Conservation (phyloP, 1,284 basidiomycete species). For the Leccinum griseonigrum region DNA sequence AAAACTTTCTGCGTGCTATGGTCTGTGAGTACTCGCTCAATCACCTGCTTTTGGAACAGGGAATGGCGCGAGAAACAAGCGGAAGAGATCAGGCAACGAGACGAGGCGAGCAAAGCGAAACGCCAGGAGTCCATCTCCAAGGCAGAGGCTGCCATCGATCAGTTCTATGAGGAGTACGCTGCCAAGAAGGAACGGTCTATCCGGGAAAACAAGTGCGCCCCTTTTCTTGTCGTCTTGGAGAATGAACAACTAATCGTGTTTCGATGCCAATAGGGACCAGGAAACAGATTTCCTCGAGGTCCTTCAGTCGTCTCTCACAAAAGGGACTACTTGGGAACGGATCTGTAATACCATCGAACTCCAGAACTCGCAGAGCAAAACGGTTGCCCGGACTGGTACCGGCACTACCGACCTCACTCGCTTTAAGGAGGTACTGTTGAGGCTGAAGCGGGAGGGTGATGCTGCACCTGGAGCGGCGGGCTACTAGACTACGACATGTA, state of each 20-base stretch:
- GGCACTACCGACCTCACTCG: constrained; percentile 87
- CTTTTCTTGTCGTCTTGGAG: neutral
- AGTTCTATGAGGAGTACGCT: constrained; percentile 95
- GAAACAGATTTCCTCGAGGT: constrained; percentile 81
- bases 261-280: constrained; percentile 61
- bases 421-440: constrained; percentile 89
- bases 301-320: constrained; percentile 76
- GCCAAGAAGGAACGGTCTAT: constrained; percentile 92
- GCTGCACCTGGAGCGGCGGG: constrained; percentile 90
- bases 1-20: neutral
- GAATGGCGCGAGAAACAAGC: constrained; percentile 89
- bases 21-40: neutral
- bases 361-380: constrained; percentile 97
- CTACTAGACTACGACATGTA: constrained; percentile 51
- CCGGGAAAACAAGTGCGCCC: constrained; percentile 85
- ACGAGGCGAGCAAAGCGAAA: constrained; percentile 74
- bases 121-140: constrained; percentile 85
- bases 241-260: constrained; percentile 2
- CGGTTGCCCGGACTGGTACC: constrained; percentile 82
- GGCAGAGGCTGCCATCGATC: constrained; percentile 92
- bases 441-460: constrained; percentile 72
- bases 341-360: constrained; percentile 87
- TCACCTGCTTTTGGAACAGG: constrained; percentile 38
- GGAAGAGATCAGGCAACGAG: constrained; percentile 80
- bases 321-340: constrained; percentile 95